Evolutionary conservation across 257 asterid species (phyloP).

Genomic region (Echium plantagineum): DNA sequence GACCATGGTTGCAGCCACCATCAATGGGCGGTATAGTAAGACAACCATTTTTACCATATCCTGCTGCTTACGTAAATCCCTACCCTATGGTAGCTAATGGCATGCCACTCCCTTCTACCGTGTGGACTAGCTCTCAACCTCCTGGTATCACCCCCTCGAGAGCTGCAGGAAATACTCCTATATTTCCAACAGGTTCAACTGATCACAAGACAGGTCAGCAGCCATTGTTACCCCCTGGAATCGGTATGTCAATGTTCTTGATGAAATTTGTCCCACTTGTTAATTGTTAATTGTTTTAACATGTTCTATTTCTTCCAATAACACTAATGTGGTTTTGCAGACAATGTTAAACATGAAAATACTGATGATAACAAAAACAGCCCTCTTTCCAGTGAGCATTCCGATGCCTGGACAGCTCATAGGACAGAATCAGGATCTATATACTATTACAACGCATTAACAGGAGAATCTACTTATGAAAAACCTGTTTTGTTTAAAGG

Average conservation of each 20-base stretch:
- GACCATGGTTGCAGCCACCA: constrained; percentile 78
- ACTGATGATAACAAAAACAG: constrained; percentile 33
- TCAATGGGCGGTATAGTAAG: constrained; percentile 50
- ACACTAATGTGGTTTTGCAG: constrained; percentile 25
- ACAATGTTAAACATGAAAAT: constrained; percentile 23
- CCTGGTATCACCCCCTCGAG: constrained; percentile 60
- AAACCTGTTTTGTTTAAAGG: constrained; percentile 69
- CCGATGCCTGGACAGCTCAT: constrained; percentile 87
- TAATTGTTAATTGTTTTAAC: neutral
- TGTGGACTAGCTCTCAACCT: constrained; percentile 59
- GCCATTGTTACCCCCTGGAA: constrained; percentile 59
- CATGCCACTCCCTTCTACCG: constrained; percentile 34
- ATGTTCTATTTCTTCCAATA: constrained; percentile 1
- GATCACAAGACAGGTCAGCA: constrained; percentile 27
- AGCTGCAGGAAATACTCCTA: constrained; percentile 35
- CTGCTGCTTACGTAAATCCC: constrained; percentile 42
- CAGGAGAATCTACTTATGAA: constrained; percentile 90
- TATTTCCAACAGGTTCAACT: constrained; percentile 25
- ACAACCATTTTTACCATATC: constrained; percentile 64
- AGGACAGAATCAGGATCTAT: constrained; percentile 71
- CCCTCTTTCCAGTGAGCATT: constrained; percentile 31
- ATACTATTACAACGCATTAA: constrained; percentile 79
- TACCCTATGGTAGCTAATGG: constrained; percentile 41
- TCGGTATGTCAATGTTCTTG: constrained; percentile 33
- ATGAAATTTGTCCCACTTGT: constrained; percentile 7